These are phyloP conservation scores for Arthrobotrys musiformis DNA, from an alignment of 2,329 filamentous ascomycete species.

Conservation along the genomic window DNA sequence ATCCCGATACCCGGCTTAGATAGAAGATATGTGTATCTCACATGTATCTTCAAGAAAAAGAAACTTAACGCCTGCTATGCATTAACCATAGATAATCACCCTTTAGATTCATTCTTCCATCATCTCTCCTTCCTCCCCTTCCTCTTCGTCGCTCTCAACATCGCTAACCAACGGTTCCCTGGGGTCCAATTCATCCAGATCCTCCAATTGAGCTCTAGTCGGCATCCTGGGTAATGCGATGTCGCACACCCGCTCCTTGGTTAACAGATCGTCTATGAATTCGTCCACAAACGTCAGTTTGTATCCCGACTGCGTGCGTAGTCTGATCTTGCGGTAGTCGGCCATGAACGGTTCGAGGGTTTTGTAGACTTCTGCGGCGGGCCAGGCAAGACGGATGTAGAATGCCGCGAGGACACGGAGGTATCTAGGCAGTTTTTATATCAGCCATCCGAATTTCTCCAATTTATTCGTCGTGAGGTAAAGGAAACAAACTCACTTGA, in stretches of 20 bases:
- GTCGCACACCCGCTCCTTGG: constrained; percentile 87
- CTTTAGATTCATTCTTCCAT: constrained; percentile 12
- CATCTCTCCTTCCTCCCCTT: constrained; percentile 62
- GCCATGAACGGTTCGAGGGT: constrained; percentile 83
- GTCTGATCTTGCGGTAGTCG: constrained; percentile 84
- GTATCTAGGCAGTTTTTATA: constrained; percentile 71
- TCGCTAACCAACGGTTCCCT: constrained; percentile 79
- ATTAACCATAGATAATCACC: neutral
- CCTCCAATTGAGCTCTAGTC: constrained; percentile 81
- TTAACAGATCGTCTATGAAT: constrained; percentile 91
- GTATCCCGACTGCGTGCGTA: constrained; percentile 78
- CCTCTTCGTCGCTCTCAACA: constrained; percentile 76
- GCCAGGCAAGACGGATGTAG: constrained; percentile 88
- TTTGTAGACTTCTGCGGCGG: constrained; percentile 80
- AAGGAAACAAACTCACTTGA: constrained; percentile 67
- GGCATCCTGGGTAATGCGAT: constrained; percentile 94
- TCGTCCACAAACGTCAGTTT: constrained; percentile 84
- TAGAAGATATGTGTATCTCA: too few species aligned
- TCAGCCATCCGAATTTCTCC: neutral
- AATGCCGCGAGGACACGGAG: constrained; percentile 88
- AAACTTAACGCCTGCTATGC: constrained; percentile 32
- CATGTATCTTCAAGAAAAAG: neutral
- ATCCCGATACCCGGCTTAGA: constrained; percentile 20
- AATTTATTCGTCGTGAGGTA: neutral
- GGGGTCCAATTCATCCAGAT: constrained; percentile 86